Conservation (phyloP, 2,329 filamentous ascomycete species). For the Aspergillus aculeatinus region DNA sequence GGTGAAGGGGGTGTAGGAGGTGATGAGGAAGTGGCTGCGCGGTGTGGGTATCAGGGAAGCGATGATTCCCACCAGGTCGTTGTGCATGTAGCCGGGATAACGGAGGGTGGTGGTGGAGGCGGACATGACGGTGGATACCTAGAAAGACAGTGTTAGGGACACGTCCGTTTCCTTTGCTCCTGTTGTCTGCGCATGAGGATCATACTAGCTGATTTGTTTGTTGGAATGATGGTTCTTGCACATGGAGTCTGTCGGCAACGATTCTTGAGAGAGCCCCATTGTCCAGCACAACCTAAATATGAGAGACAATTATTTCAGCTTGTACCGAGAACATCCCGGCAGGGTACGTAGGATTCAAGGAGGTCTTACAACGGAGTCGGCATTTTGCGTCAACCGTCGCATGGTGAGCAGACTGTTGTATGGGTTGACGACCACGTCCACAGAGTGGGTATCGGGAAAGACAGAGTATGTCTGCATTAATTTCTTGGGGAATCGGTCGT, state of each 20-base stretch:
- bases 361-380: conserved; percentile 76
- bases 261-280: conserved; percentile 93
- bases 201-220: conserved; percentile 91
- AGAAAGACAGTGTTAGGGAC: neutral
- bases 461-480: conserved; percentile 99
- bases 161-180: neutral
- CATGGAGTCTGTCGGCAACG: conserved; percentile 88
- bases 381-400: conserved; percentile 88
- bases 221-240: conserved; percentile 92
- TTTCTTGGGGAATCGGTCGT: conserved; percentile 98
- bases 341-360: neutral
- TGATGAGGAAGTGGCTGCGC: conserved; percentile 97
- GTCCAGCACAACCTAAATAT: conserved; percentile 72
- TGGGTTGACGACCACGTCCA: conserved; percentile 93
- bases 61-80: conserved; percentile 94
- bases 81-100: conserved; percentile 99
- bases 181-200: neutral
- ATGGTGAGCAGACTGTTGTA: conserved; percentile 96
- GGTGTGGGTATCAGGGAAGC: conserved; percentile 95
- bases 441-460: conserved; percentile 88
- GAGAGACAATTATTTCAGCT: conserved; percentile 26
- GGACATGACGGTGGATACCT: conserved; percentile 96
- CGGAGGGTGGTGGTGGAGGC: conserved; percentile 93
- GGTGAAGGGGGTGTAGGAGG: conserved; percentile 96
- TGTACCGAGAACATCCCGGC: neutral